Percentiles rank a stretch among this genome's conserved stretches.
Evolutionary conservation across 176 grass and related monocot species (phyloP).

Genomic region (Pontederia paniculata): DNA sequence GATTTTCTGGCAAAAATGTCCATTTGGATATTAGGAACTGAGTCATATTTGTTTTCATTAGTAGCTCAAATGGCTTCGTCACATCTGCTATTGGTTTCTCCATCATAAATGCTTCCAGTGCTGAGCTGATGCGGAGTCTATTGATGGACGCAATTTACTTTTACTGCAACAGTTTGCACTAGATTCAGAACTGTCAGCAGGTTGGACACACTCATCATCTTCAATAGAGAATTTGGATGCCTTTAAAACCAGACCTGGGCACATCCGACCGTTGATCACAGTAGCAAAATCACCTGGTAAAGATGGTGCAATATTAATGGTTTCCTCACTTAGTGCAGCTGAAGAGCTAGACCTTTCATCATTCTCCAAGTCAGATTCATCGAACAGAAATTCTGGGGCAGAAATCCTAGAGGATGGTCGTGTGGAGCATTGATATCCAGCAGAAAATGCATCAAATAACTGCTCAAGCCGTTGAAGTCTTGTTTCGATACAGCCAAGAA

Average conservation of each 20-base stretch:
- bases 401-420: conserved; percentile 17
- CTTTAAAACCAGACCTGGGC: conserved; percentile 30
- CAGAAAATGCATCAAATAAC: conserved; percentile 36
- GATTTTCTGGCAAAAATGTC: conserved; percentile 16
- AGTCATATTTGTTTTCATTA: conserved; percentile 17
- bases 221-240: conserved; percentile 8
- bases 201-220: neutral
- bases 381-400: conserved; percentile 15
- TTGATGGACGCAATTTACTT: conserved; percentile 36
- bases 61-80: neutral
- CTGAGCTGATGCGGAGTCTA: conserved; percentile 68
- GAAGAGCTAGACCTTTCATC: conserved; percentile 13
- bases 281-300: conserved; percentile 15
- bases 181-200: conserved; percentile 6
- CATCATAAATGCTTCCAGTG: conserved; percentile 52
- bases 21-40: conserved; percentile 18
- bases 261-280: conserved; percentile 5
- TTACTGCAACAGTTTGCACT: conserved; percentile 27
- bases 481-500: conserved; percentile 44
- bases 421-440: conserved; percentile 32
- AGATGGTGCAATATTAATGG: conserved; percentile 28
- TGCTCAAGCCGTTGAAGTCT: conserved; percentile 55
- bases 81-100: conserved; percentile 17
- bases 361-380: conserved; percentile 21
- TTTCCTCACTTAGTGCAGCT: conserved; percentile 11